These are phyloP conservation scores for Ottelia alismoides DNA, from an alignment of 106 monocot genomes.

Conservation along the genomic window DNA sequence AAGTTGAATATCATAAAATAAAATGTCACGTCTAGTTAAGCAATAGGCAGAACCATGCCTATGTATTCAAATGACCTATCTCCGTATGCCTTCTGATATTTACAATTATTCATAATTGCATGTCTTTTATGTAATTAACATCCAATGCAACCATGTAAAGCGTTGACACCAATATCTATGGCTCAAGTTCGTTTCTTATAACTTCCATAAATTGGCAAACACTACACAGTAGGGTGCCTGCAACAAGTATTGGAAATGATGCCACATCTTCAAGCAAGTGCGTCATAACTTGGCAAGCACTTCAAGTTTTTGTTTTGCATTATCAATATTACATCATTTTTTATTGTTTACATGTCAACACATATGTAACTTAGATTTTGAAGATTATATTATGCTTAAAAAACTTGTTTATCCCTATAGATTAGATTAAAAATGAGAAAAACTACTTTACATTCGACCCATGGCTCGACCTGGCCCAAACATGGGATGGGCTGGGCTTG, in stretches of 20 bases:
- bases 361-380: too few relatives aligned
- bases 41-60: not conserved
- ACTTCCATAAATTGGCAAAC: not conserved
- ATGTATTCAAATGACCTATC: not conserved
- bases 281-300: not conserved
- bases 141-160: slow-evolving; percentile 3
- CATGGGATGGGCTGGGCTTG: too few relatives aligned
- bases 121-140: not conserved
- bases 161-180: not conserved
- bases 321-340: too few relatives aligned
- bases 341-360: too few relatives aligned
- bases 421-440: too few relatives aligned
- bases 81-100: not conserved
- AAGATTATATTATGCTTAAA: too few relatives aligned
- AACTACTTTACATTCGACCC: too few relatives aligned
- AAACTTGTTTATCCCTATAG: too few relatives aligned
- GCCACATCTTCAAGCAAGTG: not conserved
- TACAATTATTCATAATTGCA: not conserved
- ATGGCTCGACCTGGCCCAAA: too few relatives aligned
- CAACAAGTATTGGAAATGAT: not conserved
- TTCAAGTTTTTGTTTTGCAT: too few relatives aligned
- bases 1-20: not conserved
- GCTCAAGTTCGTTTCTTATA: not conserved
- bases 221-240: not conserved
- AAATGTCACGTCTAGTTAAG: not conserved